Conservation (phyloP, 306 rosid species). For the Calophaca sinica region DNA sequence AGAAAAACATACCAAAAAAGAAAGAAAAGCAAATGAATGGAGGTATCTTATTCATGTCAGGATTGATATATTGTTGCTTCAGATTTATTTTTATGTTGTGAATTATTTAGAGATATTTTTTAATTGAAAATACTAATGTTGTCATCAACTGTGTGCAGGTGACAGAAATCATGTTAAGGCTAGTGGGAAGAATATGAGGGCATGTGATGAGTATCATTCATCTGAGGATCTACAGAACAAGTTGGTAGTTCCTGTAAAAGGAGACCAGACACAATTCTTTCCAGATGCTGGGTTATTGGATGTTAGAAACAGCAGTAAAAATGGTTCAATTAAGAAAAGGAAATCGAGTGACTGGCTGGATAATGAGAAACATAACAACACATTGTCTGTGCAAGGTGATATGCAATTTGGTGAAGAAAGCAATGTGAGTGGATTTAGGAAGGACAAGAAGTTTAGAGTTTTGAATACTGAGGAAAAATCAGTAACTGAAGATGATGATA, state of each 20-base stretch:
- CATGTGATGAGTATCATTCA: conserved; percentile 48
- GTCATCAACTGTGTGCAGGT: conserved; percentile 47
- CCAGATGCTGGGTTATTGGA: conserved; percentile 51
- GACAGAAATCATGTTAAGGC: conserved; percentile 49
- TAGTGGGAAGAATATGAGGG: conserved; percentile 49
- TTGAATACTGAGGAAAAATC: conserved; percentile 44
- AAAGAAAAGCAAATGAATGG: conserved; percentile 49
- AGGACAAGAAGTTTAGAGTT: conserved; percentile 53
- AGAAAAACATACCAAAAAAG: conserved; percentile 47
- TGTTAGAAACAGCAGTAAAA: conserved; percentile 21
- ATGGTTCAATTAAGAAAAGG: conserved; percentile 57
- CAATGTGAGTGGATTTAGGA: conserved; percentile 55
- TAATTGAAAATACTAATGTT: background rate
- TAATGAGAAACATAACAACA: conserved; percentile 41
- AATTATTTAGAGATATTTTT: background rate
- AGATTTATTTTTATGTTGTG: conserved; percentile 9
- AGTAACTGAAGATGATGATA: conserved; percentile 45
- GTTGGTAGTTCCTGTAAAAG: conserved; percentile 47
- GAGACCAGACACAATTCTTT: conserved; percentile 47
- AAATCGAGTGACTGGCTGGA: conserved; percentile 59
- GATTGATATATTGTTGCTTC: conserved; percentile 29
- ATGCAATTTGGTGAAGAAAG: conserved; percentile 46
- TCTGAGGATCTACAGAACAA: conserved; percentile 45
- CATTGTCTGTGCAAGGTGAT: conserved; percentile 46
- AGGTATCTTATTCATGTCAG: conserved; percentile 50